Evolutionary conservation across 2,329 filamentous ascomycete genomes (phyloP).

Genomic region (Penicillium rolfsii): DNA sequence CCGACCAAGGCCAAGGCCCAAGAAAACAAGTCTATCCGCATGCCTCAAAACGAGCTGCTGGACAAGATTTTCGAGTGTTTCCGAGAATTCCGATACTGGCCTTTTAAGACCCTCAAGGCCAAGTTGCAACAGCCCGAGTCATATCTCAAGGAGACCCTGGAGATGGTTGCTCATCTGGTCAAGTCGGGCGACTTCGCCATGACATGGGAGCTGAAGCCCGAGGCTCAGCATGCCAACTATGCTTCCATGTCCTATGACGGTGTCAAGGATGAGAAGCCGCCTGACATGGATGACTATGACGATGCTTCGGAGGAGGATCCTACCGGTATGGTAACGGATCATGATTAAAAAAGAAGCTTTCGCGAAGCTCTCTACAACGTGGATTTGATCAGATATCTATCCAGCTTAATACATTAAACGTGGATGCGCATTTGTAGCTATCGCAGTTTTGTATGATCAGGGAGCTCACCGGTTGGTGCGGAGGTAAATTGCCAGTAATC

Average conservation of each 20-base stretch:
- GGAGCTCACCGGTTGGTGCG: background rate
- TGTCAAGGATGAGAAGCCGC: constrained; percentile 57
- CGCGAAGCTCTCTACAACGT: constrained; percentile 32
- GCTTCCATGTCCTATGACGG: constrained; percentile 47
- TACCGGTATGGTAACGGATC: constrained; percentile 59
- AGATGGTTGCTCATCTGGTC: constrained; percentile 79
- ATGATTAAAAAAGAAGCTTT: constrained; percentile 81
- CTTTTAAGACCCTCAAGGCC: constrained; percentile 81
- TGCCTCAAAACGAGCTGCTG: constrained; percentile 83
- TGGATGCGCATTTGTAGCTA: background rate
- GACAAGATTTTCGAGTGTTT: constrained; percentile 85
- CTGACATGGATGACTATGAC: constrained; percentile 52
- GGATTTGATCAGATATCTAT: constrained; percentile 15
- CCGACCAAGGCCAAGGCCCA: constrained; percentile 58
- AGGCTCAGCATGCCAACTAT: constrained; percentile 63
- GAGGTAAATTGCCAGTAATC: background rate
- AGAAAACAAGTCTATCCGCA: constrained; percentile 85
- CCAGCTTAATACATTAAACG: constrained; percentile 8
- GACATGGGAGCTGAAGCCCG: constrained; percentile 77
- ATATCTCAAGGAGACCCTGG: constrained; percentile 84
- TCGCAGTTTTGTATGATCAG: background rate
- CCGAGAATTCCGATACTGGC: constrained; percentile 86
- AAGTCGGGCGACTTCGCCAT: constrained; percentile 83
- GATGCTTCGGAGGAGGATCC: constrained; percentile 56
- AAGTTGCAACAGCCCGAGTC: constrained; percentile 83